These are phyloP conservation scores for Aegilops umbellulata DNA, from an alignment of 176 grass and related monocot species.

Conservation along the genomic window DNA sequence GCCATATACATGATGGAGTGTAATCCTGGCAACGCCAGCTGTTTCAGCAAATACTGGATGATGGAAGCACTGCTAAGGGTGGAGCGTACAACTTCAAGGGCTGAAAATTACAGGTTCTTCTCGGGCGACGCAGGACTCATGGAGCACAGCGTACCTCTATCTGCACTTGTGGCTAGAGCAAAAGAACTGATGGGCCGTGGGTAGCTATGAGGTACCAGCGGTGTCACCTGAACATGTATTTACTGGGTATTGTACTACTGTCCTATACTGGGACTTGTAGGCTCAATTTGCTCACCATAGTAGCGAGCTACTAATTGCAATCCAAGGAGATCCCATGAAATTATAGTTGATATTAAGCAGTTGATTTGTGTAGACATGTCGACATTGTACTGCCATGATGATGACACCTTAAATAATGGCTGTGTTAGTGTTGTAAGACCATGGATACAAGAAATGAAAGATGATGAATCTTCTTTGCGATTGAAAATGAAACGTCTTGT, in stretches of 20 bases:
- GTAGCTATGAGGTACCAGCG: neutral
- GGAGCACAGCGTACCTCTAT: neutral
- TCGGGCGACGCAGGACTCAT: neutral
- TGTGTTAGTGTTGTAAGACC: neutral
- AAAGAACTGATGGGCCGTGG: neutral
- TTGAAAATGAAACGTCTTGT: neutral
- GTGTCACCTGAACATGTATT: neutral
- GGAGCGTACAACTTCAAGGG: neutral
- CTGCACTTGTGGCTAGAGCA: neutral
- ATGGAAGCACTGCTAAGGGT: neutral
- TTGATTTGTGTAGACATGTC: neutral
- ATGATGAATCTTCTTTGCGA: neutral
- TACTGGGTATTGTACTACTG: neutral
- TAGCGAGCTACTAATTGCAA: no score
- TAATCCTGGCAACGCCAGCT: neutral
- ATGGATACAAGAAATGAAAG: neutral
- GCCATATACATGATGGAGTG: neutral
- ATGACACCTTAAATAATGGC: neutral
- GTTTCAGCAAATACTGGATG: neutral
- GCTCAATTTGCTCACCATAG: neutral
- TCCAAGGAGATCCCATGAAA: neutral
- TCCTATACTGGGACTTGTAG: neutral
- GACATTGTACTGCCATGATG: neutral
- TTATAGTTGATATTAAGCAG: neutral
- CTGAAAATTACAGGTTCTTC: slow-evolving; percentile 13